Conservation (phyloP, 495 filamentous ascomycete genomes). For the Penicillium manginii region DNA sequence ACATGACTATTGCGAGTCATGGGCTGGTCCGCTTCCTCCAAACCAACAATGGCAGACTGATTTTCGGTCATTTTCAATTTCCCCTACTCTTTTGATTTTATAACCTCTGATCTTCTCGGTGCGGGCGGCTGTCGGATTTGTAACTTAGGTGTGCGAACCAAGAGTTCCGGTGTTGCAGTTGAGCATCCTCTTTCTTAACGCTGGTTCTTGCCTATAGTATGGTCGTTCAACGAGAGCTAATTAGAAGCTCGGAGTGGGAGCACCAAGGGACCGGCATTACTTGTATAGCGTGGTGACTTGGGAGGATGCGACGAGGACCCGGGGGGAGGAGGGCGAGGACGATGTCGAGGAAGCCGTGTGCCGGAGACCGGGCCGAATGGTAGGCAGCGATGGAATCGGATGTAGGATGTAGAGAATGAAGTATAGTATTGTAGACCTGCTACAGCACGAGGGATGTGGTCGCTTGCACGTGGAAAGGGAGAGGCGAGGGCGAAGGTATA, state of each 20-base stretch:
- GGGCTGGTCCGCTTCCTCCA: conserved; percentile 35
- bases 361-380: conserved; percentile 36
- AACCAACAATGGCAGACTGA: conserved; percentile 35
- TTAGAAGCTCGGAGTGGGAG: conserved; percentile 31
- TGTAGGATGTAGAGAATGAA: background rate
- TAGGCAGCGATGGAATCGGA: conserved; percentile 1
- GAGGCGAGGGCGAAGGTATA: conserved; percentile 23
- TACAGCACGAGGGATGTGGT: conserved; percentile 42
- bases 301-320: conserved; percentile 21
- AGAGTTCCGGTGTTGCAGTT: conserved; percentile 27
- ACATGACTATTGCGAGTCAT: conserved; percentile 32
- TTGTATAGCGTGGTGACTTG: conserved; percentile 19
- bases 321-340: too few species aligned
- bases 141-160: conserved; percentile 22
- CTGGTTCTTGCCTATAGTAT: conserved; percentile 1
- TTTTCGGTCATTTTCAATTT: conserved; percentile 43
- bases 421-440: conserved; percentile 30
- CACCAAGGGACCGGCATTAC: conserved; percentile 46
- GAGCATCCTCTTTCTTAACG: conserved; percentile 23
- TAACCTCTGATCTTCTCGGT: background rate
- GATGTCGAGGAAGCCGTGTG: conserved; percentile 32
- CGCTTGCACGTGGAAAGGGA: conserved; percentile 21
- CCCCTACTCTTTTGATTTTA: conserved; percentile 10
- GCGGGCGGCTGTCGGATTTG: background rate
- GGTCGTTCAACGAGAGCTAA: conserved; percentile 36